Conservation (phyloP, 2,329 filamentous ascomycete genomes). For the Ophiostoma himal-ulmi region DNA sequence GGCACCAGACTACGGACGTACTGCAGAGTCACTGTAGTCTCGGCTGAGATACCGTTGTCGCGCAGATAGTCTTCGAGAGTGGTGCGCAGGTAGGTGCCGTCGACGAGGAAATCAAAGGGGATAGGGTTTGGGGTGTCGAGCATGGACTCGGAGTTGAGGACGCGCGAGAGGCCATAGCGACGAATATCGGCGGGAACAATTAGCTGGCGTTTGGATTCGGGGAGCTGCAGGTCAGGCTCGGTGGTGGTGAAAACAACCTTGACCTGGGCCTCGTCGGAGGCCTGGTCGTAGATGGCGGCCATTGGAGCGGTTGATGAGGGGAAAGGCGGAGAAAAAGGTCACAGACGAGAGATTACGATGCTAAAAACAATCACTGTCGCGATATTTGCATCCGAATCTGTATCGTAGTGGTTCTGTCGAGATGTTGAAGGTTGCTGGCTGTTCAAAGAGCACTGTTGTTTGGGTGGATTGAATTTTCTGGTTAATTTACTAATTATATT, state of each 20-base stretch:
- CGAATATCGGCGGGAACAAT: constrained; percentile 62
- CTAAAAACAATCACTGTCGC: background rate
- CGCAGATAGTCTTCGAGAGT: constrained; percentile 87
- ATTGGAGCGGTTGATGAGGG: constrained; percentile 16
- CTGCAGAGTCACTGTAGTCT: constrained; percentile 81
- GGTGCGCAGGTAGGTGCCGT: constrained; percentile 84
- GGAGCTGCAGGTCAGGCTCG: constrained; percentile 55
- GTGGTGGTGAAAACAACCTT: constrained; percentile 63
- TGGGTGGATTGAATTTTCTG: constrained; percentile 16
- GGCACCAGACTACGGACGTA: constrained; percentile 90
- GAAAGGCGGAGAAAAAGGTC: background rate
- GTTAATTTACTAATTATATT: constrained; percentile 7
- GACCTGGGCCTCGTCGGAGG: constrained; percentile 45
- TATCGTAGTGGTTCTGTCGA: background rate
- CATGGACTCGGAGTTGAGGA: constrained; percentile 67
- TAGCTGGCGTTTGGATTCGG: constrained; percentile 56
- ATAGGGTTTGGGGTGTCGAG: constrained; percentile 62
- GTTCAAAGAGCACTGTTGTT: constrained; percentile 5
- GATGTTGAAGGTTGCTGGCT: background rate
- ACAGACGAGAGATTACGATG: background rate
- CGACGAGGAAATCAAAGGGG: constrained; percentile 91
- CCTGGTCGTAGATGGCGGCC: constrained; percentile 25
- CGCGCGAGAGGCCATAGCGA: constrained; percentile 63
- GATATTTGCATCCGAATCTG: background rate
- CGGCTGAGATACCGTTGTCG: constrained; percentile 77